These are phyloP conservation scores for Penicillium flavigenum DNA, from an alignment of 495 filamentous ascomycete species.

Conservation along the genomic window DNA sequence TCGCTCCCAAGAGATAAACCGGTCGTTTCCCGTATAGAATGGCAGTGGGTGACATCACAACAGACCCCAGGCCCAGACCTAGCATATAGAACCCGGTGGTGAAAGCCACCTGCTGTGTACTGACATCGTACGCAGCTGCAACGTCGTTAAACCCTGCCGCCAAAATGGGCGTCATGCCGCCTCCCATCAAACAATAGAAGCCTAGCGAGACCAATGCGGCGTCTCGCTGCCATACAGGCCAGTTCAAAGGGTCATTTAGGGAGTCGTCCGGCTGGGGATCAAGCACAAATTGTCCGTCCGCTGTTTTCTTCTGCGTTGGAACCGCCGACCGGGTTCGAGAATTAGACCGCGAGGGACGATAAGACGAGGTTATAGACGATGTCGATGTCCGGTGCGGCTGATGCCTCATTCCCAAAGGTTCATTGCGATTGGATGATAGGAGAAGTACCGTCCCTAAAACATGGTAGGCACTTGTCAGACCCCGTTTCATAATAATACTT, in stretches of 20 bases:
- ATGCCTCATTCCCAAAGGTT: constrained; percentile 77
- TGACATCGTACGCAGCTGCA: constrained; percentile 66
- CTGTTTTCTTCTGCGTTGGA: constrained; percentile 69
- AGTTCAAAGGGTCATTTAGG: constrained; percentile 89
- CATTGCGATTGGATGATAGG: constrained; percentile 71
- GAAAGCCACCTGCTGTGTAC: constrained; percentile 72
- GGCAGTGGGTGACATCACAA: constrained; percentile 84
- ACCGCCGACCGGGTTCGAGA: constrained; percentile 26
- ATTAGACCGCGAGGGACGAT: constrained; percentile 44
- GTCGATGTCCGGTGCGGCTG: constrained; percentile 71
- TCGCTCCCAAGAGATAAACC: constrained; percentile 78
- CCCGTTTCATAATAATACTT: neutral
- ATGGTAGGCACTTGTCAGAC: constrained; percentile 11
- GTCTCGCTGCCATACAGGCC: constrained; percentile 82
- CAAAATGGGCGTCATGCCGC: constrained; percentile 87
- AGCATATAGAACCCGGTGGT: constrained; percentile 96
- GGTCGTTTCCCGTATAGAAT: constrained; percentile 90
- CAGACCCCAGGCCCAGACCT: constrained; percentile 82
- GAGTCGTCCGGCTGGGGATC: constrained; percentile 93
- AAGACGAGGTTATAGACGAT: constrained; percentile 67
- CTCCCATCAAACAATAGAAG: constrained; percentile 88
- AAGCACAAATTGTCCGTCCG: constrained; percentile 81
- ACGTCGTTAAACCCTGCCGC: constrained; percentile 90
- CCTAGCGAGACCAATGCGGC: constrained; percentile 78
- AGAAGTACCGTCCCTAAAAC: constrained; percentile 74